Percentiles rank a stretch among this genome's conserved stretches.
These are phyloP conservation scores for Glutinoglossum americanum DNA, from an alignment of 495 filamentous ascomycete genomes.

Conservation along the genomic window DNA sequence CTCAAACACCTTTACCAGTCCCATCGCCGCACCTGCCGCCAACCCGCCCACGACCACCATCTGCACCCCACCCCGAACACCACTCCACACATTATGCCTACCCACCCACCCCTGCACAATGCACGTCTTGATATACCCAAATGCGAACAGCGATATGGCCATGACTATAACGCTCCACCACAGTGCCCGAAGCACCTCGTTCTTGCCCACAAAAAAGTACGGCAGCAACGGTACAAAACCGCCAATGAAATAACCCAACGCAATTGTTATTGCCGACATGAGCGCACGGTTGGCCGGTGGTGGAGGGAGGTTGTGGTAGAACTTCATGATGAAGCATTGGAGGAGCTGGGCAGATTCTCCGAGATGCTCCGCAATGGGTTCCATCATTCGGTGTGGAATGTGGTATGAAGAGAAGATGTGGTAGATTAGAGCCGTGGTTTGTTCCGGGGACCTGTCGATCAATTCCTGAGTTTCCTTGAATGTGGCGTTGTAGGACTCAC, in stretches of 20 bases:
- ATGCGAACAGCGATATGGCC: slow-evolving; percentile 5
- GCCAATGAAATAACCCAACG: slow-evolving; percentile 6
- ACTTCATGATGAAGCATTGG: slow-evolving; percentile 5
- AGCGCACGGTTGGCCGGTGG: slow-evolving; percentile 4
- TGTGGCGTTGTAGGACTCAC: slow-evolving; percentile 27
- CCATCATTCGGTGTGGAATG: not conserved
- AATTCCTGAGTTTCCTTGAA: slow-evolving; percentile 21
- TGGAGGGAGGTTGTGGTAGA: slow-evolving; percentile 6
- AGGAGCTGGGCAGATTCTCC: slow-evolving; percentile 15
- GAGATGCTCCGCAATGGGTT: not conserved
- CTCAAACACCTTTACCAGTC: slow-evolving; percentile 17
- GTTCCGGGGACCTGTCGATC: not conserved
- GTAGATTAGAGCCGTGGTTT: not conserved
- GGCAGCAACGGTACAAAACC: slow-evolving; percentile 7
- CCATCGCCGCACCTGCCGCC: slow-evolving; percentile 6
- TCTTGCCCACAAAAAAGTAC: slow-evolving; percentile 4
- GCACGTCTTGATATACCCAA: slow-evolving; percentile 6
- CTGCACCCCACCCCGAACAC: slow-evolving; percentile 3
- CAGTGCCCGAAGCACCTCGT: slow-evolving; percentile 1
- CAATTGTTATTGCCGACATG: slow-evolving; percentile 5
- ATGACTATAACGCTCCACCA: slow-evolving; percentile 6
- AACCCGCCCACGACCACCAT: slow-evolving; percentile 7
- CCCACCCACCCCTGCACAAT: not conserved
- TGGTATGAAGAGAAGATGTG: slow-evolving; percentile 2
- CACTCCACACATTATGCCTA: not conserved